Percentiles rank a stretch among this genome's conserved stretches.
Conservation (phyloP, 2,329 filamentous ascomycete species). For the Phoma herbarum region DNA sequence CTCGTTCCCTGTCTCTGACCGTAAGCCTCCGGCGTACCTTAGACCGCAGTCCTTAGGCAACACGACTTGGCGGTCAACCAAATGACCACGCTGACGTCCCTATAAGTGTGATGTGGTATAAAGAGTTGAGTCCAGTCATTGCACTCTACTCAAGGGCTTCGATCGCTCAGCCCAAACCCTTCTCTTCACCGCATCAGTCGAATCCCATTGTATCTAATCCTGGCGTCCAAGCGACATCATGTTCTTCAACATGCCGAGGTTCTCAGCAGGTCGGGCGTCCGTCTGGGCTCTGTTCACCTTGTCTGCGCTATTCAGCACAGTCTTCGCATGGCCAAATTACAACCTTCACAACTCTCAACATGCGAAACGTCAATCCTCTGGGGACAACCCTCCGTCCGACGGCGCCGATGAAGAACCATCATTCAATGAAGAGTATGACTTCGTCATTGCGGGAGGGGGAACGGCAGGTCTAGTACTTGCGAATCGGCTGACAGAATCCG, state of each 20-base stretch:
- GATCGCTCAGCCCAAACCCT: neutral
- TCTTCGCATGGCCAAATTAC: conserved; percentile 27
- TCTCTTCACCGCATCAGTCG: neutral
- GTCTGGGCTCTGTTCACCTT: conserved; percentile 18
- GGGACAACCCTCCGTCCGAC: conserved; percentile 18
- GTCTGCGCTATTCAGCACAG: conserved; percentile 14
- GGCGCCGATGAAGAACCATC: conserved; percentile 14
- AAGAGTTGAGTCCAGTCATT: neutral
- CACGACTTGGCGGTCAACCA: conserved; percentile 5
- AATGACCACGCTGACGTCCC: neutral
- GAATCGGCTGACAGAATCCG: conserved; percentile 37
- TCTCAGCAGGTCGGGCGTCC: conserved; percentile 13
- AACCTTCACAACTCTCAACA: conserved; percentile 26
- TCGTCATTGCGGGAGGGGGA: conserved; percentile 33
- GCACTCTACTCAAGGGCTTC: neutral
- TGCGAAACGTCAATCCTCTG: conserved; percentile 24
- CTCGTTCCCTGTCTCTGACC: conserved; percentile 2
- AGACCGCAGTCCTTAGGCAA: conserved; percentile 4
- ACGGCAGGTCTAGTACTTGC: conserved; percentile 41
- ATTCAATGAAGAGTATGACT: conserved; percentile 33
- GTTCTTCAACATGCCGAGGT: conserved; percentile 8
- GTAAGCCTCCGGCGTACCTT: conserved; percentile 3
- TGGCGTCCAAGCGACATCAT: too few species aligned
- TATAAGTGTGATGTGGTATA: neutral
- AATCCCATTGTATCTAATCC: too few species aligned